Conservation (phyloP, 345 rosid species). For the Brassica rapa region DNA sequence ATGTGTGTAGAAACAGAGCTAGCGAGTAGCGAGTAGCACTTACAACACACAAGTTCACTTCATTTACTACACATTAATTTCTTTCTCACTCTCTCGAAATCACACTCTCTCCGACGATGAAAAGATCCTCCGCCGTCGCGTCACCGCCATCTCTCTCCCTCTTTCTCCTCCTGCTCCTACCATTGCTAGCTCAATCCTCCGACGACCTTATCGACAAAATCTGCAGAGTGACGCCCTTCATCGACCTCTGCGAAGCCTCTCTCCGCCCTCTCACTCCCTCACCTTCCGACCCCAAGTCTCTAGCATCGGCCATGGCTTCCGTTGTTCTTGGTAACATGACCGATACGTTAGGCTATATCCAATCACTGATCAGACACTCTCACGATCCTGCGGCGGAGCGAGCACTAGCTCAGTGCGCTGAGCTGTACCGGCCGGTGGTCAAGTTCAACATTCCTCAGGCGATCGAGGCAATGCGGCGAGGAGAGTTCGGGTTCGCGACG, state of each 20-base stretch:
- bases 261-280: constrained; percentile 45
- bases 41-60: neutral
- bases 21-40: constrained; percentile 6
- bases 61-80: neutral
- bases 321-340: constrained; percentile 58
- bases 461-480: constrained; percentile 56
- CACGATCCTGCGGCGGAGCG: constrained; percentile 61
- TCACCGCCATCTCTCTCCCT: constrained; percentile 22
- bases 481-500: constrained; percentile 57
- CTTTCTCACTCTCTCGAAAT: neutral
- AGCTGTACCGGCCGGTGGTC: constrained; percentile 83
- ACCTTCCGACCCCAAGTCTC: constrained; percentile 41
- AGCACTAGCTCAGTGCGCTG: constrained; percentile 73
- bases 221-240: constrained; percentile 78
- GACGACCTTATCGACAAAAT: constrained; percentile 52
- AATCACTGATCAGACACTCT: constrained; percentile 44
- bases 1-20: constrained; percentile 23
- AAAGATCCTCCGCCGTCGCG: constrained; percentile 7
- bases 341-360: constrained; percentile 55
- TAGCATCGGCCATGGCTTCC: constrained; percentile 52
- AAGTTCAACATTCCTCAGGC: constrained; percentile 86
- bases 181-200: constrained; percentile 27
- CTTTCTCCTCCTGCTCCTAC: constrained; percentile 22
- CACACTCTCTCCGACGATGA: constrained; percentile 34
- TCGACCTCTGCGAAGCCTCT: constrained; percentile 57